Percentiles rank a stretch among this genome's conserved stretches.
phyloP scores from a whole-genome alignment of 2,329 filamentous ascomycete species.

The Fusarium heterosporum region DNA sequence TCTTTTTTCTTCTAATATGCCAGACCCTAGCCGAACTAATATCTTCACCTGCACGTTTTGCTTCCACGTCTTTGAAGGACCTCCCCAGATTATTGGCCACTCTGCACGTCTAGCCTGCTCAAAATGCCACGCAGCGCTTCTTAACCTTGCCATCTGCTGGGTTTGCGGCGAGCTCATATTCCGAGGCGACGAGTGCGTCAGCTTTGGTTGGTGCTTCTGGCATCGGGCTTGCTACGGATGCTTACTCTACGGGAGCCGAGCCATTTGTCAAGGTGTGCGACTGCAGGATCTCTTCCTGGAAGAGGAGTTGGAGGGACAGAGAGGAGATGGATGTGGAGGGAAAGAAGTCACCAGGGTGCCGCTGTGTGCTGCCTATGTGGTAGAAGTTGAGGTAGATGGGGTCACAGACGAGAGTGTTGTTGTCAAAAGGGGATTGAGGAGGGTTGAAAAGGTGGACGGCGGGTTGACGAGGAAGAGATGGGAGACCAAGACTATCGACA shows the following conservation, averaged over 20 bases:
- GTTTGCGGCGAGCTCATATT: slow-evolving; percentile 67
- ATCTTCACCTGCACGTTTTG: slow-evolving; percentile 69
- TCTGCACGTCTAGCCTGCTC: slow-evolving; percentile 62
- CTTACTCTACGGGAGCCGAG: slow-evolving; percentile 61
- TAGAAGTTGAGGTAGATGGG: slow-evolving; percentile 55
- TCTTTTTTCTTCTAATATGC: slow-evolving; percentile 23
- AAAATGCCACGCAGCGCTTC: slow-evolving; percentile 59
- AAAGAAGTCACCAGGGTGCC: slow-evolving; percentile 62
- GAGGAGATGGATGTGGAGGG: slow-evolving; percentile 18
- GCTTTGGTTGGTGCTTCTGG: slow-evolving; percentile 72
- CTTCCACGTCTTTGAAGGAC: slow-evolving; percentile 56
- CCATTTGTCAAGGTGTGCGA: slow-evolving; percentile 52
- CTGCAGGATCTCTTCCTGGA: slow-evolving; percentile 52
- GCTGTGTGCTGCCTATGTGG: slow-evolving; percentile 61
- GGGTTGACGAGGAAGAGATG: slow-evolving; percentile 60
- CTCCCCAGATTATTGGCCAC: slow-evolving; percentile 58
- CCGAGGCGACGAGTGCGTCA: slow-evolving; percentile 66
- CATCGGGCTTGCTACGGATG: slow-evolving; percentile 68
- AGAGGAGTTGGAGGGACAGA: slow-evolving; percentile 3
- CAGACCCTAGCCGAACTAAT: slow-evolving; percentile 14
- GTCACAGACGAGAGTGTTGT: slow-evolving; percentile 50
- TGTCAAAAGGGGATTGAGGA: slow-evolving; percentile 57
- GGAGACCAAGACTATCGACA: slow-evolving; percentile 49
- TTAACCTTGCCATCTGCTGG: slow-evolving; percentile 68
- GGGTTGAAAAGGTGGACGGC: slow-evolving; percentile 58